Evolutionary conservation across 345 rosid species (phyloP).

Genomic region (Gossypium herbaceum): DNA sequence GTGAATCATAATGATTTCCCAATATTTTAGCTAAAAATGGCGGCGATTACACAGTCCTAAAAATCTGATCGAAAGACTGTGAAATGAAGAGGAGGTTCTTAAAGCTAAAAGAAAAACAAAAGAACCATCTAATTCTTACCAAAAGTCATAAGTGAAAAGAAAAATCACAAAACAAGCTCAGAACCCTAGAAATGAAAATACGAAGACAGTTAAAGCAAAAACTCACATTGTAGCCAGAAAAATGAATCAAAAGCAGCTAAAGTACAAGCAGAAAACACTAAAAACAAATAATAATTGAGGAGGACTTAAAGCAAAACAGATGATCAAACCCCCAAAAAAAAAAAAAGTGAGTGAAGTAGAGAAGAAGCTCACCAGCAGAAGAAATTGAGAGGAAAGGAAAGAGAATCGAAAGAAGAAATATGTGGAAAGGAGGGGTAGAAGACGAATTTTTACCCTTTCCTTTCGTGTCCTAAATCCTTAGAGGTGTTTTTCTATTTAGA

Average conservation of each 20-base stretch:
- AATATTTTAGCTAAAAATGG: conserved; percentile 12
- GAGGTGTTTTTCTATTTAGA: neutral
- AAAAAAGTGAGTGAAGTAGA: neutral
- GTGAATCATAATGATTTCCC: conserved; percentile 2
- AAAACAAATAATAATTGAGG: neutral
- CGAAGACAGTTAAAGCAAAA: conserved; percentile 16
- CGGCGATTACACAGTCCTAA: conserved; percentile 26
- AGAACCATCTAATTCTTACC: neutral
- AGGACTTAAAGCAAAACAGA: neutral
- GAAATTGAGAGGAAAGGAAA: neutral
- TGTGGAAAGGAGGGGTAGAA: conserved; percentile 11
- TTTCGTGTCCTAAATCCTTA: neutral
- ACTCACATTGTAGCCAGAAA: conserved; percentile 2
- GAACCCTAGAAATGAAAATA: conserved; percentile 2
- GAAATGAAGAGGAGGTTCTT: neutral
- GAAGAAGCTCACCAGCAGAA: conserved; percentile 25
- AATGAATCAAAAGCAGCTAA: neutral
- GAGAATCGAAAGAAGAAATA: conserved; percentile 23
- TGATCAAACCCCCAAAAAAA: neutral
- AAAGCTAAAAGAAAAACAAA: neutral
- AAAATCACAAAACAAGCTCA: neutral
- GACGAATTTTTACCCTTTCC: conserved; percentile 19
- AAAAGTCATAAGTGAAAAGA: neutral
- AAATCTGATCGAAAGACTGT: neutral
- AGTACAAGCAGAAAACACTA: conserved; percentile 5